Evolutionary conservation across 2,329 filamentous ascomycete species (phyloP).

Genomic region (Clarireedia monteithiana): DNA sequence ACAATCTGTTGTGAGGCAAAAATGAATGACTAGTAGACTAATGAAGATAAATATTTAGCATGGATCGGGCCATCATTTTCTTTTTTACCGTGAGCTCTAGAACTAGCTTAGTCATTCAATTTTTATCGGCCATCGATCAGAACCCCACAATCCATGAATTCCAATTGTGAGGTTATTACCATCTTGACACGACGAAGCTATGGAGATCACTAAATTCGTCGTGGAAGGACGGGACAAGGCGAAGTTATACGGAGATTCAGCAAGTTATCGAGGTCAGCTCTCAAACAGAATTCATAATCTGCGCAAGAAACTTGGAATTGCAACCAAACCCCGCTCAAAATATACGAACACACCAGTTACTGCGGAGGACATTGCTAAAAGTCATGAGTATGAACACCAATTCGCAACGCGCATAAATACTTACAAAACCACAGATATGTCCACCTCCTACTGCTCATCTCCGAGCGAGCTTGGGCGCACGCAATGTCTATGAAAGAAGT

Average conservation of each 20-base stretch:
- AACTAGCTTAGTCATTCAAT: neutral
- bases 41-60: constrained; percentile 1
- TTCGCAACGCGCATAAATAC: neutral
- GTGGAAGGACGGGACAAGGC: constrained; percentile 73
- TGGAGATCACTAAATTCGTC: constrained; percentile 65
- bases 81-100: constrained; percentile 1
- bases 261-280: constrained; percentile 72
- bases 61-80: constrained; percentile 1
- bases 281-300: constrained; percentile 74
- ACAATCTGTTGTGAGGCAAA: neutral
- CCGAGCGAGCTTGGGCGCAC: constrained; percentile 90
- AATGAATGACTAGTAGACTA: neutral
- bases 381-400: constrained; percentile 59
- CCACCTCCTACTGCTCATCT: constrained; percentile 71
- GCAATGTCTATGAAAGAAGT: constrained; percentile 89
- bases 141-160: constrained; percentile 8
- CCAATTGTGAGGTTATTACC: neutral
- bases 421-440: constrained; percentile 49
- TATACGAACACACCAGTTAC: constrained; percentile 68
- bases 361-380: constrained; percentile 64
- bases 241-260: constrained; percentile 82
- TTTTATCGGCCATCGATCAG: neutral
- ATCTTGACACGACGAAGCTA: constrained; percentile 5
- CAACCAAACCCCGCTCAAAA: constrained; percentile 80
- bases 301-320: constrained; percentile 76